Conservation (phyloP, 2,329 filamentous ascomycete genomes). For the Colletotrichum karsti region DNA sequence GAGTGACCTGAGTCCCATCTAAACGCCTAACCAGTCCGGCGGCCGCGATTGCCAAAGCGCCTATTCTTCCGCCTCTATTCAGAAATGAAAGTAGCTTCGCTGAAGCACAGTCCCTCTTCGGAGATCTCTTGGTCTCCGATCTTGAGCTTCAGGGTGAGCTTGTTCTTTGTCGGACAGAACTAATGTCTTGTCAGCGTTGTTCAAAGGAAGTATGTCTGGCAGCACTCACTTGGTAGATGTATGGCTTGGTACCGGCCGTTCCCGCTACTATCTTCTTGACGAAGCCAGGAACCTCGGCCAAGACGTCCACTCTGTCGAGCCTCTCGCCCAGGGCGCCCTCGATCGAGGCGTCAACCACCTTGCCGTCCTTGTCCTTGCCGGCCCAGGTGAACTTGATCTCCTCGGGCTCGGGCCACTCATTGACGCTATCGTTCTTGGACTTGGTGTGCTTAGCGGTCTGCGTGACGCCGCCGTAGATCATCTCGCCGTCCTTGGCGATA, state of each 20-base stretch:
- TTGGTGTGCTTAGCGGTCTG: constrained; percentile 75
- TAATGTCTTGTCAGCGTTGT: constrained; percentile 46
- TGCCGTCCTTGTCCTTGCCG: constrained; percentile 80
- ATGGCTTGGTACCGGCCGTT: constrained; percentile 92
- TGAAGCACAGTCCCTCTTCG: constrained; percentile 83
- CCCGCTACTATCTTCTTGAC: constrained; percentile 92
- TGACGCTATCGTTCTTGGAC: constrained; percentile 76
- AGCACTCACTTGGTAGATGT: constrained; percentile 87
- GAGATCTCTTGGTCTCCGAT: constrained; percentile 80
- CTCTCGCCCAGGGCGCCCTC: constrained; percentile 74
- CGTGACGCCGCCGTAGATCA: constrained; percentile 75
- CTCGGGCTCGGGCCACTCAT: constrained; percentile 89
- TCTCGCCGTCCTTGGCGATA: constrained; percentile 81
- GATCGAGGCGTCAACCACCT: constrained; percentile 74
- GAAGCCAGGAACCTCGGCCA: constrained; percentile 95
- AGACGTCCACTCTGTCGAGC: constrained; percentile 89
- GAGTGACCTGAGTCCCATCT: constrained; percentile 23
- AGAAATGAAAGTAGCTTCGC: constrained; percentile 96
- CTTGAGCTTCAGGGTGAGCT: constrained; percentile 81
- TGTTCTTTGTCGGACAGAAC: constrained; percentile 73
- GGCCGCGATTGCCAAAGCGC: constrained; percentile 18
- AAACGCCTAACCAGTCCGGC: constrained; percentile 27
- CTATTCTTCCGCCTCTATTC: constrained; percentile 43
- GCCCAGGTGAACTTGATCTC: constrained; percentile 80
- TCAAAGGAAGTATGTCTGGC: neutral